phyloP scores from a whole-genome alignment of 2,329 filamentous ascomycete genomes.

The Exophiala sp. region DNA sequence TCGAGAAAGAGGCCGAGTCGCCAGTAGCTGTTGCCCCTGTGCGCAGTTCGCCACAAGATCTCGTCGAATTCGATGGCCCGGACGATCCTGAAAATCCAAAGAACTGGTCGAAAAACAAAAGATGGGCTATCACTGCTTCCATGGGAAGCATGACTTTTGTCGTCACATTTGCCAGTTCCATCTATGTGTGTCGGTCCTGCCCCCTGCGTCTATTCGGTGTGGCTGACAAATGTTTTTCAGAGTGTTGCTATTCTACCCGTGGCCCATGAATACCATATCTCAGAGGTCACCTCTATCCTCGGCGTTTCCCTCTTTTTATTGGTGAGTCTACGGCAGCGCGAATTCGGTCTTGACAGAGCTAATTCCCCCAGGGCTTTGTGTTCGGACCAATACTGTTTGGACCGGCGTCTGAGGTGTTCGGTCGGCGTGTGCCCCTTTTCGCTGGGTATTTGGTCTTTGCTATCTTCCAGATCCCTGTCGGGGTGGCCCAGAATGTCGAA shows the following conservation, averaged over 20 bases:
- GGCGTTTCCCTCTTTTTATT: constrained; percentile 48
- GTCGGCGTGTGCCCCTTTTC: constrained; percentile 46
- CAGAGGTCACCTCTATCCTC: constrained; percentile 45
- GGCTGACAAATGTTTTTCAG: constrained; percentile 7
- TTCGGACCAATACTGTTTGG: constrained; percentile 40
- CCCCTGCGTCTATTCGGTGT: not conserved
- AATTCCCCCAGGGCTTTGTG: constrained; percentile 32
- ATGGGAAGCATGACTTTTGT: constrained; percentile 42
- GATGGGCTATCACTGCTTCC: constrained; percentile 41
- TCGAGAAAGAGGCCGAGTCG: constrained; percentile 4
- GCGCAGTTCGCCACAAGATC: constrained; percentile 1
- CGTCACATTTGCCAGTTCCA: constrained; percentile 45
- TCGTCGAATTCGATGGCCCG: constrained; percentile 29
- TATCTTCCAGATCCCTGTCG: constrained; percentile 52
- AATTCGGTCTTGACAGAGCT: not conserved
- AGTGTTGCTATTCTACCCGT: constrained; percentile 38
- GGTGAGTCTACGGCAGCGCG: constrained; percentile 18
- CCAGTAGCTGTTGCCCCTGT: not conserved
- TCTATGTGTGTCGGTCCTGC: constrained; percentile 32
- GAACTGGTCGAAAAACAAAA: constrained; percentile 32
- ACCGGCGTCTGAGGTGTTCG: constrained; percentile 46
- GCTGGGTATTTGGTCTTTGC: constrained; percentile 45
- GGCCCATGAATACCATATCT: constrained; percentile 42
- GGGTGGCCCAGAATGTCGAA: constrained; percentile 48
- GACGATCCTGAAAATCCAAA: constrained; percentile 30